phyloP scores from a whole-genome alignment of 2,329 filamentous ascomycete species.

The Calycina marina region DNA sequence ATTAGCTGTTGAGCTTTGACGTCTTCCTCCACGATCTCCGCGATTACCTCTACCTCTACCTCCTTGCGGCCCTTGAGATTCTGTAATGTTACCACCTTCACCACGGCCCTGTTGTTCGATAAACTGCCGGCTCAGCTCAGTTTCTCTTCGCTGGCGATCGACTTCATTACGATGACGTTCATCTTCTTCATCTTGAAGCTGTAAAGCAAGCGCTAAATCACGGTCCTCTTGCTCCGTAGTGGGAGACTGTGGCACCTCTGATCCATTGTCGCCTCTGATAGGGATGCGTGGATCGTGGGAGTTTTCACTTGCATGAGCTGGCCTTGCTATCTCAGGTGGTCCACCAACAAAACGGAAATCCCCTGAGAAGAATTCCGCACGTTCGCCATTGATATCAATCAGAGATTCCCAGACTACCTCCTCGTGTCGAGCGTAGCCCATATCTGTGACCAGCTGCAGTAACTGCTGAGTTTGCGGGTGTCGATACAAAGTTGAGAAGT shows the following conservation, averaged over 20 bases:
- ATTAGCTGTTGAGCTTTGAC: slow-evolving; percentile 1
- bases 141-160: slow-evolving; percentile 49
- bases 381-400: slow-evolving; percentile 72
- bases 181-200: slow-evolving; percentile 90
- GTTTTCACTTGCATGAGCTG: slow-evolving; percentile 1
- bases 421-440: slow-evolving; percentile 73
- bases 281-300: slow-evolving; percentile 14
- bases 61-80: slow-evolving; percentile 13
- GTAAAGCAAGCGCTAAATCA: slow-evolving; percentile 74
- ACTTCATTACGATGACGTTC: slow-evolving; percentile 51
- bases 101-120: slow-evolving; percentile 48
- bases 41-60: slow-evolving; percentile 17
- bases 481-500: slow-evolving; percentile 88
- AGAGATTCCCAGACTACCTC: slow-evolving; percentile 96
- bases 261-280: slow-evolving; percentile 5
- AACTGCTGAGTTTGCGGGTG: slow-evolving; percentile 65
- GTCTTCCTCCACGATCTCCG: slow-evolving; percentile 1
- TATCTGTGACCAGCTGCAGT: slow-evolving; percentile 79
- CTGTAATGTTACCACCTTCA: slow-evolving; percentile 22
- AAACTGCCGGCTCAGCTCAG: slow-evolving; percentile 52
- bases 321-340: slow-evolving; percentile 9
- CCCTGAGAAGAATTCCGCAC: slow-evolving; percentile 73
- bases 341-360: slow-evolving; percentile 79
- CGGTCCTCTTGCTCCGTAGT: slow-evolving; percentile 58
- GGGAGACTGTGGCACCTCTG: slow-evolving; percentile 8